Evolutionary conservation across 768 basidiomycete species (phyloP).

Genomic region (Royoungia palumana): DNA sequence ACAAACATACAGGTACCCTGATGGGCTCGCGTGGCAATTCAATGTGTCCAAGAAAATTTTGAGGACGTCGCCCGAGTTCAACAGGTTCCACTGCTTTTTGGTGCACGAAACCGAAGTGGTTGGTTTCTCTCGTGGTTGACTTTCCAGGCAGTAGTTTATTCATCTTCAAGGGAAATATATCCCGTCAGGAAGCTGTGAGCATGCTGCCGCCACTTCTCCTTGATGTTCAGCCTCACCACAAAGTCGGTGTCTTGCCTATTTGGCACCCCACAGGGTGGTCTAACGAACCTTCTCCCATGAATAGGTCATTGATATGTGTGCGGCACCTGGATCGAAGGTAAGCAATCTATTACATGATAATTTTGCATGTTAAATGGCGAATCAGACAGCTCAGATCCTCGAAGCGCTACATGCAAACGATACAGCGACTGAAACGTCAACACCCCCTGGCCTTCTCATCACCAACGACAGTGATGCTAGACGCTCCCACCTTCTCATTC

Average conservation of each 20-base stretch:
- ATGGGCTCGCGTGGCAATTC: slow-evolving; percentile 94
- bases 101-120: slow-evolving; percentile 98
- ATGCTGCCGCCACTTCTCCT: slow-evolving; percentile 98
- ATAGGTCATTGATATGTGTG: slow-evolving; percentile 95
- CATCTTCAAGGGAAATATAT: slow-evolving; percentile 79
- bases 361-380: neutral
- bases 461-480: slow-evolving; percentile 96
- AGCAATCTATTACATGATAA: neutral
- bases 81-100: slow-evolving; percentile 91
- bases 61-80: slow-evolving; percentile 85
- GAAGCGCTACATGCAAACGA: slow-evolving; percentile 89
- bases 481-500: slow-evolving; percentile 93
- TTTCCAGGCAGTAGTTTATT: neutral
- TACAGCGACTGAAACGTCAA: slow-evolving; percentile 56
- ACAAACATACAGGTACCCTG: slow-evolving; percentile 70
- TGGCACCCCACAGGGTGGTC: neutral
- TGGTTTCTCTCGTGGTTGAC: slow-evolving; percentile 28
- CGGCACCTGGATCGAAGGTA: slow-evolving; percentile 96
- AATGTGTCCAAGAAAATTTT: slow-evolving; percentile 87
- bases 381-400: slow-evolving; percentile 88
- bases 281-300: neutral
- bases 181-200: slow-evolving; percentile 94
- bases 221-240: slow-evolving; percentile 91
- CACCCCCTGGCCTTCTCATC: slow-evolving; percentile 81
- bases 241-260: slow-evolving; percentile 38